Evolutionary conservation across 768 basidiomycete species (phyloP).

Genomic region (Lactifluus volemus): DNA sequence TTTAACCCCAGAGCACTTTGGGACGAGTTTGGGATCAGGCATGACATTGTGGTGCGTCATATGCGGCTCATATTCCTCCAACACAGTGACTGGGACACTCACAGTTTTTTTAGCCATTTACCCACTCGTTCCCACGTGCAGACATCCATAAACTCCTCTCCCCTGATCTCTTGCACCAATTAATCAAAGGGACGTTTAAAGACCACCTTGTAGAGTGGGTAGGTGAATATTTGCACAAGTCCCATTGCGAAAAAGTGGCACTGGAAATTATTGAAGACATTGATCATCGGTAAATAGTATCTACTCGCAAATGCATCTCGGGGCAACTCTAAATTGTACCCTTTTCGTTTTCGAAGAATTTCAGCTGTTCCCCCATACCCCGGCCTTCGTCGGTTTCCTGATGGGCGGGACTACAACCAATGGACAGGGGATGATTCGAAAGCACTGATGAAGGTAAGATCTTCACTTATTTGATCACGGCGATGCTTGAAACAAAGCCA

Average conservation of each 20-base stretch:
- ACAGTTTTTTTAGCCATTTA: background rate
- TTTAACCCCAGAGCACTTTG: too few species aligned
- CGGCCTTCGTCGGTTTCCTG: too few species aligned
- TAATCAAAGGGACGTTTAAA: background rate
- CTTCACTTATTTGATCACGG: background rate
- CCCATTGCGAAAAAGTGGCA: background rate
- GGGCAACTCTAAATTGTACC: too few species aligned
- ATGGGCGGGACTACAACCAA: background rate
- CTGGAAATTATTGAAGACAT: background rate
- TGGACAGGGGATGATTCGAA: background rate
- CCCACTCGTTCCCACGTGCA: too few species aligned
- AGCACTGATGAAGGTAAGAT: background rate
- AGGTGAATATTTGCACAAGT: background rate
- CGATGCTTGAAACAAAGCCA: background rate
- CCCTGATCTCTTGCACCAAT: too few species aligned
- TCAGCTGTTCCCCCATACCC: background rate
- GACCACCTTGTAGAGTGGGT: background rate
- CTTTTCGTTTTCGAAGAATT: too few species aligned
- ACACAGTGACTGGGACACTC: too few species aligned
- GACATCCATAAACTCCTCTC: background rate
- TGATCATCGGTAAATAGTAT: background rate
- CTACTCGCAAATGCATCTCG: background rate
- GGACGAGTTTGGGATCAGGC: too few species aligned
- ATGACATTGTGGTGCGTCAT: too few species aligned
- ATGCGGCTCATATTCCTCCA: too few species aligned